Base-by-base conservation (phyloP, 179 eudicot genomes). In the Amaranthus tricolor region DNA sequence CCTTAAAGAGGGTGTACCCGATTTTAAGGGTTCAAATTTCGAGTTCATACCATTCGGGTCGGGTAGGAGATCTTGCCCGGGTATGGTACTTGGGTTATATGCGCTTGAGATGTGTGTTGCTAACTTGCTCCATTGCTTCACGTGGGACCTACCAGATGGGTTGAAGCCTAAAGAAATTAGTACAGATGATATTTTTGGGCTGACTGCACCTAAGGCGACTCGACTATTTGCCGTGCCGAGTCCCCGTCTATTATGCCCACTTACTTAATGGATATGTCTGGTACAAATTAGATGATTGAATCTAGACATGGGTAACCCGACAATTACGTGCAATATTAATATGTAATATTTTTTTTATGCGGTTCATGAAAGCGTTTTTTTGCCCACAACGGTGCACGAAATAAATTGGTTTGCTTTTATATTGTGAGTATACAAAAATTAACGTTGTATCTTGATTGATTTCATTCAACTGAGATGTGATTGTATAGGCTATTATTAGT, bases 11-110 rank as follows among this genome's bases (percentile, higher is more conserved):
- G 84, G 81, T 2, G 69, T 84, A 24, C 87, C 87, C 7, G 96
- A 90, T 53, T 90, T 87, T 20, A 87, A 83, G 47, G 92, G 92
- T 1, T 62, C 77, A 7, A 83, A 79, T 65, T 90, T 88, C 21
- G 89, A 87, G 75, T 90, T 85, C 66, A 68, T 90, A 0, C 92
- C 96, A 5, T 90, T 90, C 45, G 92, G 96, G 74, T 89, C 90
- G 56, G 93, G 93, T 40, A 84, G 93, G 68, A 82, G 93, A 78
- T 89, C 93, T 0, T 89, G 93, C 74, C 90, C 93, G 0, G 93
- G 93, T 0, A 89, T 87, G 91, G 87, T 84, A 31, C 88, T 89
- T 7, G 93, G 93, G 20, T 21, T 87, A 7, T 86, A 86, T 54
- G 88, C 86, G 9, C 78, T 87, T 6, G 91, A 89, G 49, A 87